A percentile compares a stretch with the other conserved stretches of the same genome.
phyloP scores from a whole-genome alignment of 306 rosid species.

The Trifolium pratense region DNA sequence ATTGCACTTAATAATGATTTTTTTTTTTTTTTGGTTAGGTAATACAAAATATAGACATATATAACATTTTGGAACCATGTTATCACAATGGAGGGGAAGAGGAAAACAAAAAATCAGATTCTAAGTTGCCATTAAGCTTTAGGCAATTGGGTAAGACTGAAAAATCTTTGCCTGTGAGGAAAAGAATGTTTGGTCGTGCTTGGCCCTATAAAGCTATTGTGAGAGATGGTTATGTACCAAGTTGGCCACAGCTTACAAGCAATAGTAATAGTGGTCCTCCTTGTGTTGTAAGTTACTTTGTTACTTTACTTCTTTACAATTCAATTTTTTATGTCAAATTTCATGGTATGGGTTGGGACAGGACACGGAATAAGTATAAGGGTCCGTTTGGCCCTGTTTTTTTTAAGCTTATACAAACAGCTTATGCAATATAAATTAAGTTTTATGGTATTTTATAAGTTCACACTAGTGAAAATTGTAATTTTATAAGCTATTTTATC shows the following conservation, averaged over 20 bases:
- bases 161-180: constrained; percentile 72
- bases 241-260: constrained; percentile 68
- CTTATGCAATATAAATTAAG: too few relatives aligned
- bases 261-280: constrained; percentile 30
- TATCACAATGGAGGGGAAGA: constrained; percentile 46
- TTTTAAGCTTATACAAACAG: too few relatives aligned
- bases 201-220: constrained; percentile 82
- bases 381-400: too few relatives aligned
- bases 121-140: constrained; percentile 72
- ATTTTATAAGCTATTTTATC: too few relatives aligned
- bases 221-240: constrained; percentile 69
- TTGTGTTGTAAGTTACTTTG: constrained; percentile 62
- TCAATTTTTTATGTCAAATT: too few relatives aligned
- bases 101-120: constrained; percentile 36
- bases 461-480: too few relatives aligned
- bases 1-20: neutral
- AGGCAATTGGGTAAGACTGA: constrained; percentile 68
- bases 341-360: too few relatives aligned
- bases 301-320: neutral
- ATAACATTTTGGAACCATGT: constrained; percentile 89
- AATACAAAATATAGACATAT: constrained; percentile 57
- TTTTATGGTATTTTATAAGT: too few relatives aligned
- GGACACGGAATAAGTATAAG: too few relatives aligned
- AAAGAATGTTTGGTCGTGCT: constrained; percentile 82
- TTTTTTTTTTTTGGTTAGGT: constrained; percentile 50